Evolutionary conservation across 352 stramenopile species (phyloP).

Genomic region (Aphanomyces invadans): DNA sequence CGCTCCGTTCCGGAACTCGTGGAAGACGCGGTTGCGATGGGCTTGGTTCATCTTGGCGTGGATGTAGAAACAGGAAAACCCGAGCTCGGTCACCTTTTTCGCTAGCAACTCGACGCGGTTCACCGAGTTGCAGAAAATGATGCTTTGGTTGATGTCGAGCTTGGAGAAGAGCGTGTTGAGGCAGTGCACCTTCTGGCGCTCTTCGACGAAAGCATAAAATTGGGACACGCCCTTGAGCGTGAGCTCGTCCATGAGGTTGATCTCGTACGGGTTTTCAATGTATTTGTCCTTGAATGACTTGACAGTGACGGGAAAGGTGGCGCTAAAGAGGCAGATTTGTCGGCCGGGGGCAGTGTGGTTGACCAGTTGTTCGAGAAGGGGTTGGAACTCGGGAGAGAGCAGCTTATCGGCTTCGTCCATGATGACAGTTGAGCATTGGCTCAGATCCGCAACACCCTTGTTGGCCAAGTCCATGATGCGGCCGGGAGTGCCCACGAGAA

Average conservation of each 20-base stretch:
- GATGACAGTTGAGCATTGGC: slow-evolving; percentile 95
- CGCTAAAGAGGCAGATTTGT: slow-evolving; percentile 99
- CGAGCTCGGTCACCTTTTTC: slow-evolving; percentile 99
- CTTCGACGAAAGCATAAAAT: slow-evolving; percentile 99
- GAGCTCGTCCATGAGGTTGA: slow-evolving; percentile 99
- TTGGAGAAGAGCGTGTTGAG: slow-evolving; percentile 99
- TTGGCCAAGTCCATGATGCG: slow-evolving; percentile 98
- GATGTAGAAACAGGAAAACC: slow-evolving; percentile 99
- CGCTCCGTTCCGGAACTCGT: slow-evolving; percentile 98
- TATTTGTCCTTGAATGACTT: slow-evolving; percentile 99
- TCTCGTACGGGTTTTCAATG: slow-evolving; percentile 97
- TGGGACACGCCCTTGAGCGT: slow-evolving; percentile 98
- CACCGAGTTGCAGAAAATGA: slow-evolving; percentile 99
- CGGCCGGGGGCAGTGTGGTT: slow-evolving; percentile 89
- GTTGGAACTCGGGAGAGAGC: slow-evolving; percentile 97
- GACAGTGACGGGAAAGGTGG: slow-evolving; percentile 99
- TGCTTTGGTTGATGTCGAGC: slow-evolving; percentile 99
- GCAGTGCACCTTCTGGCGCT: slow-evolving; percentile 99
- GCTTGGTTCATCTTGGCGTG: slow-evolving; percentile 99
- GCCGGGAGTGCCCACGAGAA: slow-evolving; percentile 97
- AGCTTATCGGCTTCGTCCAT: slow-evolving; percentile 99
- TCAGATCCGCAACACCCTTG: slow-evolving; percentile 96
- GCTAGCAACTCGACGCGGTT: slow-evolving; percentile 98
- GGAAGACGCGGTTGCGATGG: slow-evolving; percentile 99
- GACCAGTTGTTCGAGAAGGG: slow-evolving; percentile 96